Conservation (phyloP, 192 early-diverging fungal species). For the Oehlia diaphana region DNA sequence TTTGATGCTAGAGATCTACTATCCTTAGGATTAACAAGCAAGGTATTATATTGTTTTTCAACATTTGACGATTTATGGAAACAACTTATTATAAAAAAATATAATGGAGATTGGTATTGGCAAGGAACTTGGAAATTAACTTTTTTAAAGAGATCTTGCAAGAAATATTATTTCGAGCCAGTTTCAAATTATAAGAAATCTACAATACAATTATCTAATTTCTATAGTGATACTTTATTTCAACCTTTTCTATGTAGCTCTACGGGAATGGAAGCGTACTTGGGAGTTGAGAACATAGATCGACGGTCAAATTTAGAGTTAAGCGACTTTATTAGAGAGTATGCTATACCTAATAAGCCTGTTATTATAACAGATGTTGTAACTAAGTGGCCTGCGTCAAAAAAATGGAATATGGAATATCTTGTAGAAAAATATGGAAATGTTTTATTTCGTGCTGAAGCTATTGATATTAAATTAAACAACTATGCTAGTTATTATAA, state of each 20-base stretch:
- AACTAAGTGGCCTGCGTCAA: constrained; percentile 56
- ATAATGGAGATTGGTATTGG: constrained; percentile 55
- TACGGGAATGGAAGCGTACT: constrained; percentile 44
- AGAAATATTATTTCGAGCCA: constrained; percentile 19
- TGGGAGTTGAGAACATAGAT: constrained; percentile 48
- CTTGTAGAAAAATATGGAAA: constrained; percentile 45
- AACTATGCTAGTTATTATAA: constrained; percentile 56
- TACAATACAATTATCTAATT: constrained; percentile 30
- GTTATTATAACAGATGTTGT: constrained; percentile 68
- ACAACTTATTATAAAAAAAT: constrained; percentile 43
- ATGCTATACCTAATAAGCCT: constrained; percentile 54
- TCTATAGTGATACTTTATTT: constrained; percentile 69
- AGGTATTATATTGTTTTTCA: constrained; percentile 53
- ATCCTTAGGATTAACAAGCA: constrained; percentile 43
- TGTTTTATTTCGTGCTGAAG: constrained; percentile 59
- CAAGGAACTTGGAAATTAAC: constrained; percentile 58
- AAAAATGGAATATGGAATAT: constrained; percentile 60
- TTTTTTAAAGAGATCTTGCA: constrained; percentile 40
- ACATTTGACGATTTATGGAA: constrained; percentile 67
- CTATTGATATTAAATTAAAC: constrained; percentile 55
- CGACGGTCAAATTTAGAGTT: constrained; percentile 46
- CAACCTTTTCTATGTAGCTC: constrained; percentile 55
- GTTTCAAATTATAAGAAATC: not conserved
- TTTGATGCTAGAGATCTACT: constrained; percentile 38
- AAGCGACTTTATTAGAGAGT: constrained; percentile 48